Evolutionary conservation across 1,284 basidiomycete genomes (phyloP), one percentile per base, ranked within the genome.

Genomic region (Melampsora larici-populina): DNA sequence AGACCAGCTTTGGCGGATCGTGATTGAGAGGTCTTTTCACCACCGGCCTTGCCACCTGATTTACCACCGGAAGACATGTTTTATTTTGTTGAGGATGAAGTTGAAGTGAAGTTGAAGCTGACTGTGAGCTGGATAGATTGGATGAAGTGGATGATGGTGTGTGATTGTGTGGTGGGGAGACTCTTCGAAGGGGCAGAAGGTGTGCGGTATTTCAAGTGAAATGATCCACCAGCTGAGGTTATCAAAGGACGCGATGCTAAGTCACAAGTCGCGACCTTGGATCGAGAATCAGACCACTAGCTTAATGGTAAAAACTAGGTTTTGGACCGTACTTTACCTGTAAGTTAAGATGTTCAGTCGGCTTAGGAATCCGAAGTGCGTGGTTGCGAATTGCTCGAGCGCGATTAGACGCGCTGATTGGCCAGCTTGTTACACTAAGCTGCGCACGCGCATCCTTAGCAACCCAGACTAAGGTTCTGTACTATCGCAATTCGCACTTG

Each of bases 1-100:
- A 94, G 89, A 79, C 91, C 91, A 80, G 91, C 91, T 86, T 90
- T 92, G 80, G 90, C 88, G 66, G 92, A 93, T 80, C 92, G 90
- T 63, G 92, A 92, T 81, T 89, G 84, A 70, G 86, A 81, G 80
- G 84, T 83, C 79, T 85, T 82, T 80, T 81, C 82, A 79, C 82
- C 84, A 79, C 82, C 82, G 77, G 83, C 82, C 80, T 83, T 83
- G 78, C 83, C 83, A 80, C 85, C 85, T 80, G 86, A 85, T 83
- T 86, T 87, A 81, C 86, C 86, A 82, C 85, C 85, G 80, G 82
- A 81, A 79, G 73, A 67, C 72, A 79, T 79, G 21, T 46, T 76
- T 48, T 9, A 17, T 55, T 65, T 62, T n/a, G 63, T 51, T 49
- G 55, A 58, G 55, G 3, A 7, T 24, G n/a, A n/a, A 58, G 55